Base-by-base conservation (phyloP, 768 basidiomycete species). In the Podaxis sp. region DNA sequence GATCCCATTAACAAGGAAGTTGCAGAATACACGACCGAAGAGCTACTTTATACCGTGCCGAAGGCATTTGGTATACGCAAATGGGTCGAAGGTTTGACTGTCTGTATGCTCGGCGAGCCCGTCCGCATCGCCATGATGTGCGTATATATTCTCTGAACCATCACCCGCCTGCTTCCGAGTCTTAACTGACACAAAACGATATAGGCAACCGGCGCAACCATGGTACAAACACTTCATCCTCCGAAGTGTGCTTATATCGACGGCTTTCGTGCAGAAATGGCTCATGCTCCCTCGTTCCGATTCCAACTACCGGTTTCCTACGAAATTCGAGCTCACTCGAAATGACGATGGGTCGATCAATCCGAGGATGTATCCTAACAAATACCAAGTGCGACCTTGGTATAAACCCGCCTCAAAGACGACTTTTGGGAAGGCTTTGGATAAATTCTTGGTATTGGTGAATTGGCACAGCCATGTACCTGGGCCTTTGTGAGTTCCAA, bases 41-140 rank as follows among this genome's bases (percentile, higher is more conserved):
- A 82, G 54, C 67, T 83, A 1, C 67, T 82, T 0, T 69, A 72
- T 50, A 62, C 70, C 23, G 70, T 77, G 4, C 80, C 81, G 0
- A 57, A 71, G 9, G 58, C 63, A 0, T 69, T 80, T 23, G 77
- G 80, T 2, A 44, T 82, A 38, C 76, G 75, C 44, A 47, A 63
- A 0, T 74, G 82, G 61, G 70, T 64, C 2, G 61, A 73, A 55
- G 66, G 69, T 5, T 56, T 80, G n/a, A 63, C 71, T 0, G 64
- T 76, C 11, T 73, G 75, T 44, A 55, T 81, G 23, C 59, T 83
- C 36, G 78, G 80, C 5, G 78, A 82, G 7, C 64, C 66, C n/a
- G 74, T 78, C 0, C 71, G 81, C n/a, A 68, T 74, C 13, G 77
- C 79, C 5, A 80, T 82, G 80, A 75, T 80, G 81, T 82, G 62